A percentile compares a stretch with the other conserved stretches of the same genome.
These are phyloP conservation scores for Linum lewisii DNA, from an alignment of 345 rosid species.

Conservation along the genomic window DNA sequence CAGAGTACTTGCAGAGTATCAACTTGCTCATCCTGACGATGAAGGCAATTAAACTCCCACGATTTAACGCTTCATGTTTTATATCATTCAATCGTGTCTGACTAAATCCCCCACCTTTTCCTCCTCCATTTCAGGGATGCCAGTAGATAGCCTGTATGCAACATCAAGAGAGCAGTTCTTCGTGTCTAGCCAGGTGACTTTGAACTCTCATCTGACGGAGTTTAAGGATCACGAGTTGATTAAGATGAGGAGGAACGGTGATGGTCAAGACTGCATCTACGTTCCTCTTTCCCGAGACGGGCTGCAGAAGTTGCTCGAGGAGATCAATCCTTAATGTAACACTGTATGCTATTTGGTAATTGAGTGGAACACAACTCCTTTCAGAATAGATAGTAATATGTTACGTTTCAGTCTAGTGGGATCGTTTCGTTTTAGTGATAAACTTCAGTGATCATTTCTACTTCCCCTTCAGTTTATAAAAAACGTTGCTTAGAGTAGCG, in stretches of 20 bases:
- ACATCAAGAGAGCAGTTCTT: slow-evolving; percentile 70
- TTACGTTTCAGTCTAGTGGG: no score
- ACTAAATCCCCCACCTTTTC: not conserved
- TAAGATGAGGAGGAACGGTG: slow-evolving; percentile 56
- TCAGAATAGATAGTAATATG: no score
- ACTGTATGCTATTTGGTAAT: no score
- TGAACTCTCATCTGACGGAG: slow-evolving; percentile 84
- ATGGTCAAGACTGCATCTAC: slow-evolving; percentile 84
- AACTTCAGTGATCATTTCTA: no score
- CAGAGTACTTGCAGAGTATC: slow-evolving; percentile 73
- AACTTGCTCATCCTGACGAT: slow-evolving; percentile 71
- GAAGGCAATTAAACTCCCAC: slow-evolving; percentile 45
- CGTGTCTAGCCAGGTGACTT: slow-evolving; percentile 80
- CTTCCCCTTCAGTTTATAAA: no score
- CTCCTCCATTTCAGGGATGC: slow-evolving; percentile 49
- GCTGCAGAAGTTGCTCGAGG: slow-evolving; percentile 51
- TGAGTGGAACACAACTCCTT: no score
- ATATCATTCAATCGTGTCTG: not conserved
- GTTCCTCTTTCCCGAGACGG: slow-evolving; percentile 69
- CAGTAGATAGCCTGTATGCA: slow-evolving; percentile 48
- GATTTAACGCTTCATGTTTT: slow-evolving; percentile 8
- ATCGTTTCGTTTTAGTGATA: no score
- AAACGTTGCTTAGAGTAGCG: no score
- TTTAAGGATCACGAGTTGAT: slow-evolving; percentile 92
- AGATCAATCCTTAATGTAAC: slow-evolving; percentile 34